Conservation (phyloP, 441 rosid genomes). For the Populus tomentosa region DNA sequence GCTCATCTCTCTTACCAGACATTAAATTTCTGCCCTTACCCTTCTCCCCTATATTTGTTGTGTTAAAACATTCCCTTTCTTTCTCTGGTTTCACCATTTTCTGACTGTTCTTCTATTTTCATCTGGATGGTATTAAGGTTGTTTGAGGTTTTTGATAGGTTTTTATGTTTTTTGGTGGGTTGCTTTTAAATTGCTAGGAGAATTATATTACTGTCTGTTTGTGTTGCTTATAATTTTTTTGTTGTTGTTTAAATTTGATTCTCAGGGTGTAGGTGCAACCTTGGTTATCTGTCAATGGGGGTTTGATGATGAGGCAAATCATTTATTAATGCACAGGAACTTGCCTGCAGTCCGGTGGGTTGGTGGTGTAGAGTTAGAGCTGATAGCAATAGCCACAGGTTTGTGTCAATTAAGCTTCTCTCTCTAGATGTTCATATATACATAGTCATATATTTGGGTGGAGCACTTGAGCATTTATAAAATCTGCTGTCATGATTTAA, state of each 20-base stretch:
- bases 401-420: constrained; percentile 8
- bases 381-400: constrained; percentile 97
- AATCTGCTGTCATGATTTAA: neutral
- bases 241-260: neutral
- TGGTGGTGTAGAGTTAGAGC: constrained; percentile 96
- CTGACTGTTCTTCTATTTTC: neutral
- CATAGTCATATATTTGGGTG: neutral
- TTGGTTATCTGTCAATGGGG: constrained; percentile 99
- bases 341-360: constrained; percentile 99
- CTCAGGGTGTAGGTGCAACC: constrained; percentile 96
- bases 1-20: neutral
- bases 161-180: neutral
- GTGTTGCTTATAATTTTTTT: neutral
- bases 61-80: neutral
- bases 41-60: neutral
- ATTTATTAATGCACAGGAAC: constrained; percentile 87
- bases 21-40: neutral
- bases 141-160: neutral
- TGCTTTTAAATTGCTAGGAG: constrained; percentile 2
- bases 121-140: neutral
- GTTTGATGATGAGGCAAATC: constrained; percentile 98
- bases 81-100: neutral
- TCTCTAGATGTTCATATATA: neutral
- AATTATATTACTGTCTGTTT: neutral
- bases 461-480: neutral